Evolutionary conservation across 2,329 filamentous ascomycete genomes (phyloP), one percentile per base, ranked within the genome.

Genomic region (Ophiostoma tasmaniense): DNA sequence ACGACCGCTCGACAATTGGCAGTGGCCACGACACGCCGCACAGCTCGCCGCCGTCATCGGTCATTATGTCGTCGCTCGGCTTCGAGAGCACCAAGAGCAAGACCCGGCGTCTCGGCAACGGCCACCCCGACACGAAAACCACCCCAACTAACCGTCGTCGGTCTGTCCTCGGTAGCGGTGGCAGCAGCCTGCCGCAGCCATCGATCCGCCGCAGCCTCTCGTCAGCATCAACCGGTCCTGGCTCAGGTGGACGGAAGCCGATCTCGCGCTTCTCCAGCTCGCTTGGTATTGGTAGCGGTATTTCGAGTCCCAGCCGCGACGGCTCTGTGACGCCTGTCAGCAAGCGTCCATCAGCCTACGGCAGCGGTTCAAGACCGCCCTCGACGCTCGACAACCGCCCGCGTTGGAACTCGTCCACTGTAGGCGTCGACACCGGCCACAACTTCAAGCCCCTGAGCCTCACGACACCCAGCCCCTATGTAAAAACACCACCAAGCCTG

Each of bases 1-100:
- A 91, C 73, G 92, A 96, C 75, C 85, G 87, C 67, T 93, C 91
- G 1, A 85, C 89, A 2, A 80, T 86, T 11, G 88, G 84, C 71
- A 94, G 91, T 74, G 85, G 86, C 64, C 79, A 88, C 64, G 92
- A 89, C 42, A 91, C 89, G 0, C 89, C 89, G 0, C 87, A 88
- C 64, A 91, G 87, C 79, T 87, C 85, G 25, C 85, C 85, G 8
- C 85, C 85, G 3, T 87, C 85, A 3, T 88, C 85, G 0, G 83
- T 87, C 67, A 83, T 87, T 73, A 87, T 87, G 85, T 83, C 84
- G 1, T 81, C 78, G 64, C 77, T 86, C 14, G 84, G 84, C 17
- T 74, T 85, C 30, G 59, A 79, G 22, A 76, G 76, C 8, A 71
- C 67, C 69, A 75, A 73, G 55, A 37, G 68, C 66, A 84, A 84